Base-by-base conservation (phyloP, 306 rosid species). In the Cicer cuneatum region DNA sequence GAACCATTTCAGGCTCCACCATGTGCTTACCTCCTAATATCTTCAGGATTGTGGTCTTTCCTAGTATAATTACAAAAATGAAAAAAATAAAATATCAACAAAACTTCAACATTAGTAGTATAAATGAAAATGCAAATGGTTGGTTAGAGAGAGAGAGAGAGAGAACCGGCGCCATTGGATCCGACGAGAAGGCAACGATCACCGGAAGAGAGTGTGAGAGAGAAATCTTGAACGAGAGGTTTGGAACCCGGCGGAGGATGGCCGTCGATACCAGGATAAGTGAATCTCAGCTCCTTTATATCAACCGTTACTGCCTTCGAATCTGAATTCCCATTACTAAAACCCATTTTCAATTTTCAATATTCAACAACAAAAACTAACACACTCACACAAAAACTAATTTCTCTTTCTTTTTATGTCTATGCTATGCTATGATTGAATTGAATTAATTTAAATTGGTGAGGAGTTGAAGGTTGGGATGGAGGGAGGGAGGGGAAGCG, bases 261-360 rank as follows among this genome's bases (percentile, higher is more conserved):
- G 80, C 97, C 97, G 77, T 92, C 96, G 89, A 94, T 91, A 24
- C 99, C 99, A 1, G 99, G 92, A 83, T 94, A 88, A 1, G 97
- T 89, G 79, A 94, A 94, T 64, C 66, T 85, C 1, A 94, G 89
- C 63, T 82, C 83, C 70, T 82, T 86, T 64, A 88, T 86, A 74
- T 71, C 93, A 66, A 94, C 71, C 39, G 80, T 72, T 43, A 3
- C 13, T 8, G 80, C 67, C 8, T 79, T 72, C 13, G 90, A 64
- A 57, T 53, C 82, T 24, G 89, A 78, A 54, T 63, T 84, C 3
- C 64, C 79, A 12, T 59, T 21, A 24, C 33, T 24, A 18, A 15
- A 41, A 5, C 67, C 84, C 98, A 89, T 69, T 21, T 43, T 60
- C 9, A 37, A 10, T 4, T 1, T 52, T 60, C 15, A 51, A 19